These are phyloP conservation scores for Incumbomyces delicatus DNA, from an alignment of 2,329 filamentous ascomycete species.

Conservation along the genomic window DNA sequence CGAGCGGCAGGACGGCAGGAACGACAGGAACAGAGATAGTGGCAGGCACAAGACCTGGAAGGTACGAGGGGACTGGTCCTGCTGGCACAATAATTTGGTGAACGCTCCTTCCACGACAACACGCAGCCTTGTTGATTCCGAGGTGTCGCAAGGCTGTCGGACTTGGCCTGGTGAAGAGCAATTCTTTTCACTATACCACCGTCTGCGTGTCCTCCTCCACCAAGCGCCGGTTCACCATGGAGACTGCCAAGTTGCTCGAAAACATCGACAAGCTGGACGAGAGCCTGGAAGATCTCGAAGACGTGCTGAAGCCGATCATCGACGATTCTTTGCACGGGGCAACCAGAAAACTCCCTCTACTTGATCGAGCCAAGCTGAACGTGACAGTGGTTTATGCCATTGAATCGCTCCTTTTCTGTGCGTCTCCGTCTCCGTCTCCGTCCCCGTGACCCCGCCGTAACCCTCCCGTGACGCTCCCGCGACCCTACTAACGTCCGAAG, in stretches of 20 bases:
- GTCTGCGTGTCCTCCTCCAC: no score
- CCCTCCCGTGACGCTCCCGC: no score
- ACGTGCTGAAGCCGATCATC: constrained; percentile 64
- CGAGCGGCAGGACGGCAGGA: no score
- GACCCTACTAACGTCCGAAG: constrained; percentile 30
- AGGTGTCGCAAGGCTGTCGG: no score
- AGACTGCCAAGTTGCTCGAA: neutral
- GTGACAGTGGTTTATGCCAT: constrained; percentile 81
- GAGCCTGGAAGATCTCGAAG: constrained; percentile 70
- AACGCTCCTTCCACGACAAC: no score
- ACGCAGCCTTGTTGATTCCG: neutral
- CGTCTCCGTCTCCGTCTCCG: constrained; percentile 34
- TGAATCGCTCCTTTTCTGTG: constrained; percentile 82
- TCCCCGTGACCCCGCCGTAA: constrained; percentile 5
- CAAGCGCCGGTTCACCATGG: neutral
- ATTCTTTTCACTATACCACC: no score
- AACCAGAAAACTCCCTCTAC: constrained; percentile 71
- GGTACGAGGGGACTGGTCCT: no score
- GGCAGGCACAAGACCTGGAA: no score
- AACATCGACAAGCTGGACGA: constrained; percentile 60
- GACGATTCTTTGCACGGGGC: constrained; percentile 53
- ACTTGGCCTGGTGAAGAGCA: no score
- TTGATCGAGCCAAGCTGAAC: constrained; percentile 91
- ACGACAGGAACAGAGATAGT: no score
- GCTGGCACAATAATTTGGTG: no score